Conservation (phyloP, 2,329 filamentous ascomycete genomes). For the Beauveria medogensis region DNA sequence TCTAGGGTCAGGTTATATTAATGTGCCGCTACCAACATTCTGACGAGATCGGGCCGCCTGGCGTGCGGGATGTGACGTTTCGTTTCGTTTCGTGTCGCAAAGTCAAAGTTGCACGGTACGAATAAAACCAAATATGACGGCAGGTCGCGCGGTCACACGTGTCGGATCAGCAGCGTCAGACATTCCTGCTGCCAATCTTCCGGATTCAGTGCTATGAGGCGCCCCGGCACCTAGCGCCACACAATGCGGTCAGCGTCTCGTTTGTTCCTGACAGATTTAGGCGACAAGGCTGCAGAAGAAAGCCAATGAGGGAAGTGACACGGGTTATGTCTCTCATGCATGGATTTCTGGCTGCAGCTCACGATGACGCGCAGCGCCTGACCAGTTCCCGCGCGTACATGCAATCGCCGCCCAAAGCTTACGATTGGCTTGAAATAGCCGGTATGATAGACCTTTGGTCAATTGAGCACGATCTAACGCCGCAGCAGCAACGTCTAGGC, state of each 20-base stretch:
- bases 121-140: not conserved
- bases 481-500: not conserved
- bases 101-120: not conserved
- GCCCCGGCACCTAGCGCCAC: slow-evolving; percentile 1
- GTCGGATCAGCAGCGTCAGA: not conserved
- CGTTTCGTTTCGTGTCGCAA: not conserved
- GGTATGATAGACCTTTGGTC: not conserved
- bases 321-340: not conserved
- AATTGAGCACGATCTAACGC: not conserved
- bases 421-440: not conserved
- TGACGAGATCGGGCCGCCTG: not conserved
- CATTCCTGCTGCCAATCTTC: not conserved
- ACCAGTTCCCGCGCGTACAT: not conserved
- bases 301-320: not conserved
- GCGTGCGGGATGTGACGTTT: too few relatives aligned
- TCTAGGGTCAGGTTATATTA: too few relatives aligned
- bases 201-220: slow-evolving; percentile 1
- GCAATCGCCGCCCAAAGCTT: not conserved
- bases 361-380: not conserved
- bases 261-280: not conserved
- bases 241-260: not conserved
- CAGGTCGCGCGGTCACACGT: not conserved
- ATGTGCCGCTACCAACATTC: not conserved
- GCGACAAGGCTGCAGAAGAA: not conserved
- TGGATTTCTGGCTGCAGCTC: not conserved